Evolutionary conservation across 768 basidiomycete genomes (phyloP), one percentile per base, ranked within the genome.

Genomic region (Mycena sanguinolenta): DNA sequence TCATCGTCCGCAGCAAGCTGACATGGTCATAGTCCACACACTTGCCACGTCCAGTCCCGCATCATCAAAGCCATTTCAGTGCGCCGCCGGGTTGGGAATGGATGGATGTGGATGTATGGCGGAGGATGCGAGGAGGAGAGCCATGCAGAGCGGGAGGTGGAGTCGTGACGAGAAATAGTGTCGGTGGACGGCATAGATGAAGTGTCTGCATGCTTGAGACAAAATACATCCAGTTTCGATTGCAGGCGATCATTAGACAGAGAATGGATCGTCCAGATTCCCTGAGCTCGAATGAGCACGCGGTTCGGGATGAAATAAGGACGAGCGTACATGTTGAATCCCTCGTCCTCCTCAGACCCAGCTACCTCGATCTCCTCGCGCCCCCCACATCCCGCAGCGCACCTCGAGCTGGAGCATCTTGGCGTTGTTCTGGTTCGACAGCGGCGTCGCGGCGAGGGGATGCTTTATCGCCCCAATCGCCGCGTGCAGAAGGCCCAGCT

Each of bases 381-480:
- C 0, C 91, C 28, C 97, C 89, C 0, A 88, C 86, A 71, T 97
- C 93, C 14, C 95, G 90, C 9, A 99, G 82, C 8, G 92, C 87
- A 0, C 95, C 77, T 97, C 95, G 19, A 99, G 86, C 76, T 97
- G 95, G 17, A 92, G n/a, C n/a, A n/a, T n/a, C n/a, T 98, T 98
- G 16, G 88, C 87, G 70, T 86, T 90, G 79, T 99, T 99, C 13
- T 94, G 90, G 69, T 95, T 92, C 2, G 94, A 89, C 30, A 98
- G 87, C 69, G 88, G 90, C 2, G 93, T 92, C 1, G 92, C 89
- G 17, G 86, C 85, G 82, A 93, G 86, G 76, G 98, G 88, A 75
- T 90, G 86, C 5, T 86, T 87, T 68, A 98, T 90, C 5, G 94
- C 86, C 6, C 86, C 76, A 53, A 93, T 91, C 0, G 96, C 92